Conservation (phyloP, 352 stramenopile genomes). For the Globisporangium cystogenes region DNA sequence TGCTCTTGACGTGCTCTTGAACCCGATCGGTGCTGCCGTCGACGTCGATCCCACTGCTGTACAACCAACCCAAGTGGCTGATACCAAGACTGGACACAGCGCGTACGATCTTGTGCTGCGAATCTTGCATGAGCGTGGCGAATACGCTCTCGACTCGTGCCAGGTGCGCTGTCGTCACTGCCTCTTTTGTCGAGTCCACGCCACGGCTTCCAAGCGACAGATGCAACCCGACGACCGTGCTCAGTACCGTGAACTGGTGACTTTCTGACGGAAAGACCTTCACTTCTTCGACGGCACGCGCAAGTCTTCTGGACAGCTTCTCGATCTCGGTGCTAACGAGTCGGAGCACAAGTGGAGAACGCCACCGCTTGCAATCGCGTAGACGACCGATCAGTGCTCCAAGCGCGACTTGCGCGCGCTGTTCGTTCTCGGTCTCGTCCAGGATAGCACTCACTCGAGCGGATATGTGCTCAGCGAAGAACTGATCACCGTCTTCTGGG, state of each 20-base stretch:
- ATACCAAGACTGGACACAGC: not conserved
- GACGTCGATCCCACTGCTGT: not conserved
- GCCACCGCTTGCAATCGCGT: slow-evolving; percentile 32
- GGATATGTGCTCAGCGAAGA: slow-evolving; percentile 29
- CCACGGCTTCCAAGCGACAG: slow-evolving; percentile 24
- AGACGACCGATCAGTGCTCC: slow-evolving; percentile 31
- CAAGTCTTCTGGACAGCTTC: slow-evolving; percentile 17
- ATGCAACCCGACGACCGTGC: slow-evolving; percentile 26
- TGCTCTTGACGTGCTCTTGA: slow-evolving; percentile 3
- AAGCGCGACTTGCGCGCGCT: slow-evolving; percentile 18
- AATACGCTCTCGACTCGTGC: slow-evolving; percentile 21
- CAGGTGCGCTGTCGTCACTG: slow-evolving; percentile 13
- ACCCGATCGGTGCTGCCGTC: not conserved
- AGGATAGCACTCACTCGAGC: slow-evolving; percentile 11
- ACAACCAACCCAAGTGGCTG: slow-evolving; percentile 4
- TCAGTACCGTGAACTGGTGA: slow-evolving; percentile 13
- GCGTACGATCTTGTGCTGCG: slow-evolving; percentile 1
- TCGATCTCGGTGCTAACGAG: slow-evolving; percentile 19
- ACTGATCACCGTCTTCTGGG: slow-evolving; percentile 28
- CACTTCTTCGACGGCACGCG: slow-evolving; percentile 26
- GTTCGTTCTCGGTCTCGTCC: slow-evolving; percentile 12
- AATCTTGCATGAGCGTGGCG: slow-evolving; percentile 15
- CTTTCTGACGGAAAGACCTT: slow-evolving; percentile 27
- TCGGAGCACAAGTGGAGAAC: slow-evolving; percentile 18
- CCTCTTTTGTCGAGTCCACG: slow-evolving; percentile 18